A percentile compares a stretch with the other conserved stretches of the same genome.
These are phyloP conservation scores for Rhodosporidiobolus sp. DNA, from an alignment of 768 basidiomycete genomes.

Conservation along the genomic window DNA sequence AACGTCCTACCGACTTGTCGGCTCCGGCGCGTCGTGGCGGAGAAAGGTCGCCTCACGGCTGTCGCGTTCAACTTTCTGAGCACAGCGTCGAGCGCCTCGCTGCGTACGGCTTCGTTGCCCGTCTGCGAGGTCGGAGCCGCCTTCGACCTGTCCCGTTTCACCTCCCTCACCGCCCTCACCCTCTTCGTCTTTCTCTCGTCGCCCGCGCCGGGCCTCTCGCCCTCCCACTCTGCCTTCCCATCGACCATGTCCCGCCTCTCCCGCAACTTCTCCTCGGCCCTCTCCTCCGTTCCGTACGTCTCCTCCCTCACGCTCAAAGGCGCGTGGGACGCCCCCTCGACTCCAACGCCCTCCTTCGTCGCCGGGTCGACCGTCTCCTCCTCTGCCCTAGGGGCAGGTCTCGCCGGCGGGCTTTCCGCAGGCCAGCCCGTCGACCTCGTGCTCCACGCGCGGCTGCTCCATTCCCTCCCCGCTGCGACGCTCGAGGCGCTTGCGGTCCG, in stretches of 20 bases:
- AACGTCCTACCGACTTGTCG: background rate
- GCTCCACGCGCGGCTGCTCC: slow-evolving; percentile 14
- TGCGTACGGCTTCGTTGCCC: slow-evolving; percentile 3
- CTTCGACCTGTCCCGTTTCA: slow-evolving; percentile 8
- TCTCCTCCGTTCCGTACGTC: background rate
- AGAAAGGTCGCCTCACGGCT: background rate
- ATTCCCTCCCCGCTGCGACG: background rate
- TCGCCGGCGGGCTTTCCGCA: background rate
- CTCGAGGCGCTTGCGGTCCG: background rate
- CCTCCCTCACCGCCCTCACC: background rate
- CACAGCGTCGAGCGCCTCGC: background rate
- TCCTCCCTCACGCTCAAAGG: slow-evolving; percentile 8
- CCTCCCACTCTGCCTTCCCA: background rate
- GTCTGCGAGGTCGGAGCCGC: background rate
- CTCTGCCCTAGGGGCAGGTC: background rate
- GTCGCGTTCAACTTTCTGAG: slow-evolving; percentile 3
- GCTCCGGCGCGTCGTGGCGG: slow-evolving; percentile 3
- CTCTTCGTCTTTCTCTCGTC: slow-evolving; percentile 11
- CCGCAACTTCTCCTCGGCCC: slow-evolving; percentile 1
- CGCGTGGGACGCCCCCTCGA: slow-evolving; percentile 10
- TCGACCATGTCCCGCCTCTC: slow-evolving; percentile 3
- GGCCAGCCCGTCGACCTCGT: slow-evolving; percentile 23
- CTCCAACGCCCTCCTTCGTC: too few species aligned
- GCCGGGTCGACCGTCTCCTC: background rate
- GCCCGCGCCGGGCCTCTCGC: background rate